A percentile compares a stretch with the other conserved stretches of the same genome.
Evolutionary conservation across 768 basidiomycete species (phyloP).

Genomic region (Cyclocybe cylindracea): DNA sequence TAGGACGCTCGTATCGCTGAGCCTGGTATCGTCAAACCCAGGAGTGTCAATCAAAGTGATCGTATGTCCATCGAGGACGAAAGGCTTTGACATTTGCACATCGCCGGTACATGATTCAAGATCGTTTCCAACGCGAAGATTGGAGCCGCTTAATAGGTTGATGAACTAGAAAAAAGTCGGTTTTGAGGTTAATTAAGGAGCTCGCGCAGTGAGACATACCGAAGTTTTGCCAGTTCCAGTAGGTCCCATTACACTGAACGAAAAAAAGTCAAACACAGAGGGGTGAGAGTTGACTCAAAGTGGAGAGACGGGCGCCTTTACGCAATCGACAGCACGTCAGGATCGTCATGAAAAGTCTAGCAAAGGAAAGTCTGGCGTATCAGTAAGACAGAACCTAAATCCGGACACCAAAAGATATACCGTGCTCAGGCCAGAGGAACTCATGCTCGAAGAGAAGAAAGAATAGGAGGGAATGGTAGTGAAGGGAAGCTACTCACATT

Average conservation of each 20-base stretch:
- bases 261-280: background rate
- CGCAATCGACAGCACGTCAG: conserved; percentile 14
- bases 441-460: background rate
- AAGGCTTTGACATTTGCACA: conserved; percentile 43
- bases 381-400: background rate
- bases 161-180: conserved; percentile 42
- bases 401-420: background rate
- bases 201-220: conserved; percentile 14
- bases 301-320: background rate
- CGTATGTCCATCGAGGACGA: conserved; percentile 39
- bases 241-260: conserved; percentile 36
- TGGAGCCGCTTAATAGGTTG: conserved; percentile 51
- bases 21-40: conserved; percentile 57
- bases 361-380: background rate
- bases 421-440: background rate
- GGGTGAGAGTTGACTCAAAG: too few species aligned
- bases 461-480: background rate
- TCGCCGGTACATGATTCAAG: conserved; percentile 52
- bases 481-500: too few species aligned
- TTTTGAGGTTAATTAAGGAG: background rate
- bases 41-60: conserved; percentile 60
- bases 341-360: conserved; percentile 13
- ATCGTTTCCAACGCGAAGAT: conserved; percentile 43
- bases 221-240: conserved; percentile 42
- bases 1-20: conserved; percentile 48